Evolutionary conservation across 345 rosid species (phyloP).

Genomic region (Pseudoturritis turrita): DNA sequence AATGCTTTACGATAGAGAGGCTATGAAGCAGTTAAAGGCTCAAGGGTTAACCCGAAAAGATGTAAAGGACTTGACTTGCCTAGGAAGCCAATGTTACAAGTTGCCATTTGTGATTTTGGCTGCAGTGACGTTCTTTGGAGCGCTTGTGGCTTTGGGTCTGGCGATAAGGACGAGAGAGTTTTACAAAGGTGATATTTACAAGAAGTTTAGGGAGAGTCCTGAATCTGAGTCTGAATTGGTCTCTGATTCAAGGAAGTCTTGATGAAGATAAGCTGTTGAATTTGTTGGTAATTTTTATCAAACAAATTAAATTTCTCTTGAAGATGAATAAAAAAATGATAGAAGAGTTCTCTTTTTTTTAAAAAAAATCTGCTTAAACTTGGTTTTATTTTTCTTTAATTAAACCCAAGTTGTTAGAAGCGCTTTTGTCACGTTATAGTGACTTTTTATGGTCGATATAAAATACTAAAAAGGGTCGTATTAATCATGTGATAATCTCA

Average conservation of each 20-base stretch:
- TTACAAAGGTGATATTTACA: conserved; percentile 77
- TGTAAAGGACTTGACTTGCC: conserved; percentile 63
- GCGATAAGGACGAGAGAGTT: conserved; percentile 68
- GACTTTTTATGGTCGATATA: neutral
- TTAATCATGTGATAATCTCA: conserved; percentile 17
- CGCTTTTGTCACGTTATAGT: neutral
- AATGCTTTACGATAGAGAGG: conserved; percentile 57
- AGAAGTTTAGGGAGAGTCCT: conserved; percentile 52
- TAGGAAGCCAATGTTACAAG: conserved; percentile 59
- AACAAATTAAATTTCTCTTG: neutral
- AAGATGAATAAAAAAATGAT: conserved; percentile 8
- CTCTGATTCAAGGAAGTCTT: conserved; percentile 11
- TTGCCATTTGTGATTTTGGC: conserved; percentile 55
- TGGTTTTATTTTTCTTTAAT: neutral
- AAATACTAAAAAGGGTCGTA: neutral
- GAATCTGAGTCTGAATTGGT: conserved; percentile 20
- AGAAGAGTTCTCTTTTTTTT: neutral
- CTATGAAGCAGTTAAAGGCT: conserved; percentile 45
- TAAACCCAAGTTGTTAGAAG: neutral
- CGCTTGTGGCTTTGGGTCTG: conserved; percentile 51
- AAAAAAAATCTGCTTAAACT: neutral
- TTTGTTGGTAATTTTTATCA: neutral
- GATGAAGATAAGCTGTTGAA: neutral
- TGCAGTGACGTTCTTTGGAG: conserved; percentile 52
- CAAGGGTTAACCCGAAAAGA: conserved; percentile 48